phyloP scores from a whole-genome alignment of 169 alveolate species.

The Plasmodium fragile region DNA sequence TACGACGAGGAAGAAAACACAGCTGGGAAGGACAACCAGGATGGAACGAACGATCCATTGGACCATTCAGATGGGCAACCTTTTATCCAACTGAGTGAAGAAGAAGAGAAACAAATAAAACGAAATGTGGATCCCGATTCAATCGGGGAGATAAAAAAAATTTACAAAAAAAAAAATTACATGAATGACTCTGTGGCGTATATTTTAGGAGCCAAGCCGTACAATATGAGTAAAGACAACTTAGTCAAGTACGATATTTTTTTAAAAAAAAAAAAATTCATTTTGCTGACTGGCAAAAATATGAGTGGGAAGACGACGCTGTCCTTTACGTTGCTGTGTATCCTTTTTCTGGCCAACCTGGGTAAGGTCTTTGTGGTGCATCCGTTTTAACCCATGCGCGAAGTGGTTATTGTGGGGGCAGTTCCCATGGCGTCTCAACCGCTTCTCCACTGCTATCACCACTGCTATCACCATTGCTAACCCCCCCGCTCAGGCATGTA shows the following conservation, averaged over 20 bases:
- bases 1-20: constrained; percentile 6
- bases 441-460: neutral
- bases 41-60: neutral
- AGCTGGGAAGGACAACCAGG: neutral
- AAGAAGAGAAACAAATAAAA: constrained; percentile 33
- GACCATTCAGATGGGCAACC: neutral
- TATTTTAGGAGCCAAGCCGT: constrained; percentile 66
- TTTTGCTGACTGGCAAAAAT: constrained; percentile 69
- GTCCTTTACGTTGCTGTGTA: constrained; percentile 63
- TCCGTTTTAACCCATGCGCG: neutral
- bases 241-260: constrained; percentile 62
- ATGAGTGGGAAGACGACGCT: constrained; percentile 77
- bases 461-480: too few relatives aligned
- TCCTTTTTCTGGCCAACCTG: constrained; percentile 62
- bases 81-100: constrained; percentile 7
- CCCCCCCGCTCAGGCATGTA: constrained; percentile 34
- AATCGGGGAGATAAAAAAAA: constrained; percentile 62
- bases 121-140: constrained; percentile 35
- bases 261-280: constrained; percentile 66
- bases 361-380: constrained; percentile 13
- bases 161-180: constrained; percentile 61
- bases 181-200: constrained; percentile 54
- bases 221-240: constrained; percentile 64
- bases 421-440: too few relatives aligned
- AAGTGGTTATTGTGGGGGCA: neutral